A percentile compares a stretch with the other conserved stretches of the same genome.
Evolutionary conservation across 2,329 filamentous ascomycete genomes (phyloP).

Genomic region (Exophiala calicioides): DNA sequence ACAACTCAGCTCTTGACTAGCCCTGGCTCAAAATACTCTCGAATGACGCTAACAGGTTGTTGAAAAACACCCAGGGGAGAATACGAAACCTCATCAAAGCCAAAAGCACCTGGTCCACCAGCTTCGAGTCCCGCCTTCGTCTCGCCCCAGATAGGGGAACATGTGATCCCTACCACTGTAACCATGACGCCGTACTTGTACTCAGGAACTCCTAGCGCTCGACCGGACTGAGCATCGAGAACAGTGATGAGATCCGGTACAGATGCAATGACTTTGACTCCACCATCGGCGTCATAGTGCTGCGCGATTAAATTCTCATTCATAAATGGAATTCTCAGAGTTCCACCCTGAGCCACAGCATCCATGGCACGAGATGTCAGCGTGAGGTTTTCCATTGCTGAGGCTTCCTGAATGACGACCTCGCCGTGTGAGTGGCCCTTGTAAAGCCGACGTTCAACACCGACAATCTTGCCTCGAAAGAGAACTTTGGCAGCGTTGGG

Average conservation of each 20-base stretch:
- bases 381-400: not conserved
- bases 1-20: no score
- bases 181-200: conserved; percentile 54
- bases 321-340: conserved; percentile 70
- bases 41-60: conserved; percentile 33
- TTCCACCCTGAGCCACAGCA: no score
- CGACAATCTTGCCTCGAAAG: conserved; percentile 65
- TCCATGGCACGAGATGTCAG: no score
- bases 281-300: conserved; percentile 2
- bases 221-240: conserved; percentile 58
- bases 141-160: conserved; percentile 59
- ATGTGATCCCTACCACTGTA: conserved; percentile 55
- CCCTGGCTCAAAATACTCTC: no score
- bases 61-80: conserved; percentile 30
- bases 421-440: conserved; percentile 63
- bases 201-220: conserved; percentile 59
- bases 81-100: conserved; percentile 24
- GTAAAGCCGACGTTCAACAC: conserved; percentile 57
- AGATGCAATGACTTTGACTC: conserved; percentile 47
- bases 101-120: conserved; percentile 53
- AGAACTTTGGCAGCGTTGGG: conserved; percentile 55
- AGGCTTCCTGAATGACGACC: conserved; percentile 47
- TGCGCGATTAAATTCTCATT: conserved; percentile 60
- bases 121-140: conserved; percentile 52
- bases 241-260: conserved; percentile 61